Evolutionary conservation across 768 basidiomycete species (phyloP).

Genomic region (Suillus weaverae): DNA sequence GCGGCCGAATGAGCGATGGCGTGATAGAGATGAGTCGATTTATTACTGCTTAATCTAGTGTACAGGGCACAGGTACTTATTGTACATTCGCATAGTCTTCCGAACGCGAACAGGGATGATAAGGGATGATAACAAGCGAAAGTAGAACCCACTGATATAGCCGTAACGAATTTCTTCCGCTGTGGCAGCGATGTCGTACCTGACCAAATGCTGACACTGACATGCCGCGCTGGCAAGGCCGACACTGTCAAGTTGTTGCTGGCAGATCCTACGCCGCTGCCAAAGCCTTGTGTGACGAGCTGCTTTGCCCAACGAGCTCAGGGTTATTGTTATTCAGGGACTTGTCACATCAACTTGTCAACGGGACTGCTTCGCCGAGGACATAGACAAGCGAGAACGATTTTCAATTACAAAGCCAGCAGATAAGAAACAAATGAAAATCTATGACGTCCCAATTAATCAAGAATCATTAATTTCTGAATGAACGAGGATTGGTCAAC

Average conservation of each 20-base stretch:
- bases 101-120: background rate
- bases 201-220: background rate
- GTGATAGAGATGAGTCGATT: background rate
- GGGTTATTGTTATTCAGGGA: background rate
- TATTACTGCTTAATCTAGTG: background rate
- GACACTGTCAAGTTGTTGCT: background rate
- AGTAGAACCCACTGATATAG: background rate
- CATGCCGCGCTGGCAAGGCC: background rate
- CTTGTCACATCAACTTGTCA: background rate
- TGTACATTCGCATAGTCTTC: background rate
- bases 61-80: background rate
- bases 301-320: background rate
- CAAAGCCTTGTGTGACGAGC: background rate
- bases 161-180: background rate
- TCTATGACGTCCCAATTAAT: slow-evolving; percentile 2
- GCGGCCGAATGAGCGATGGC: background rate
- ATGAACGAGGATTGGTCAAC: background rate
- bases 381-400: background rate
- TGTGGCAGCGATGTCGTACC: background rate
- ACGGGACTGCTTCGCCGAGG: background rate
- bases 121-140: slow-evolving; percentile 4
- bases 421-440: slow-evolving; percentile 2
- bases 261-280: background rate
- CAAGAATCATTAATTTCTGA: background rate
- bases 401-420: slow-evolving; percentile 1